A percentile compares a stretch with the other conserved stretches of the same genome.
phyloP scores from a whole-genome alignment of 129 eudicot species.

The Arctium lappa region DNA sequence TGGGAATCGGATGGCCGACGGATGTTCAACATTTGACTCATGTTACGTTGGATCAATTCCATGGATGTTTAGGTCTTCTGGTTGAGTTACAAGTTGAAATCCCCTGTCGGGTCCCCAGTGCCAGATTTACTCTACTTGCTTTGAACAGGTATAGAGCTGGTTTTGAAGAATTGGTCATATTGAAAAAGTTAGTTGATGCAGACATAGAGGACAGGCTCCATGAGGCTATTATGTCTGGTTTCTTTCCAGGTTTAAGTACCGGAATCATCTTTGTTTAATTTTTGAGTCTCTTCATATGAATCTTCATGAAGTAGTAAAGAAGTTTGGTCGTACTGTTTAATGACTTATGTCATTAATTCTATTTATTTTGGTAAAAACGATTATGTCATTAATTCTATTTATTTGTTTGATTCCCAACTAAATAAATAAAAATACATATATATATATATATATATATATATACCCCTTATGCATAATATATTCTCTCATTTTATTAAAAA shows the following conservation, averaged over 20 bases:
- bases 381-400: no score
- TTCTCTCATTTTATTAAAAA: no score
- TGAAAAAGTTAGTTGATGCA: constrained; percentile 91
- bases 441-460: no score
- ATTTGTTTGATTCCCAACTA: no score
- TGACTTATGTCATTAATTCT: no score
- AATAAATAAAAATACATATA: no score
- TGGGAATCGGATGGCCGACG: constrained; percentile 98
- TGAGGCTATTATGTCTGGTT: constrained; percentile 83
- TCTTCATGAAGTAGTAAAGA: constrained; percentile 95
- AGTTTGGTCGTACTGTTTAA: constrained; percentile 93
- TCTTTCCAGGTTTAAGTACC: constrained; percentile 84
- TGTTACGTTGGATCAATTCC: constrained; percentile 87
- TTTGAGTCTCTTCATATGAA: constrained; percentile 99
- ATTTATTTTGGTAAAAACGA: no score
- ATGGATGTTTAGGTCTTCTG: constrained; percentile 90
- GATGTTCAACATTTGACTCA: constrained; percentile 81
- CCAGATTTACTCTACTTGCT: constrained; percentile 46
- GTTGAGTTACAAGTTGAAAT: constrained; percentile 81
- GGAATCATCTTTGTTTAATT: constrained; percentile 97
- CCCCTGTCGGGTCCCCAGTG: constrained; percentile 75
- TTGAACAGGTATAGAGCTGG: constrained; percentile 84
- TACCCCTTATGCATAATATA: no score
- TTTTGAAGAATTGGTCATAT: constrained; percentile 78
- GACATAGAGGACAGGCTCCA: constrained; percentile 62